phyloP scores from a whole-genome alignment of 1,284 basidiomycete species.

The Marasmius sp. region DNA sequence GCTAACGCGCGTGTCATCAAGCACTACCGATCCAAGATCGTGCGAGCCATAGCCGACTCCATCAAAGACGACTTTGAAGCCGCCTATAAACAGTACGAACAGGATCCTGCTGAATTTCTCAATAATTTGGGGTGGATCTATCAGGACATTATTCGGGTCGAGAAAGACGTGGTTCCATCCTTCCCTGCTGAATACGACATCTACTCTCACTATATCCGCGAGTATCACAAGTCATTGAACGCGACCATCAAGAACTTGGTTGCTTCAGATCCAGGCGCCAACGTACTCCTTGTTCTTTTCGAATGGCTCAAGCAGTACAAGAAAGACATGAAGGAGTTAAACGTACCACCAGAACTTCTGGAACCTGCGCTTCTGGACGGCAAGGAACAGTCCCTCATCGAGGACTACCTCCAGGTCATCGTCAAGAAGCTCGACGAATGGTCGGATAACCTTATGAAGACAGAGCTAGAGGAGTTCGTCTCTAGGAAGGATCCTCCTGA shows the following conservation, averaged over 20 bases:
- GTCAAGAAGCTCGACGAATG: slow-evolving; percentile 97
- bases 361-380: slow-evolving; percentile 91
- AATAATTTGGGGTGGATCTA: slow-evolving; percentile 89
- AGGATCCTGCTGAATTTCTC: slow-evolving; percentile 74
- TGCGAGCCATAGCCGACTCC: slow-evolving; percentile 78
- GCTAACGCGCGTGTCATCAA: slow-evolving; percentile 94
- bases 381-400: slow-evolving; percentile 90
- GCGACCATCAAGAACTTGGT: slow-evolving; percentile 73
- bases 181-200: slow-evolving; percentile 95
- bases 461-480: slow-evolving; percentile 86
- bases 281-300: slow-evolving; percentile 81
- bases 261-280: slow-evolving; percentile 81
- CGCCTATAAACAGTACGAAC: slow-evolving; percentile 62
- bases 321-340: slow-evolving; percentile 92
- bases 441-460: slow-evolving; percentile 92
- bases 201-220: slow-evolving; percentile 80
- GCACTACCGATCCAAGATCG: slow-evolving; percentile 92
- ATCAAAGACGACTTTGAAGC: slow-evolving; percentile 76
- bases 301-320: slow-evolving; percentile 97
- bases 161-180: slow-evolving; percentile 84
- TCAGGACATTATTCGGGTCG: slow-evolving; percentile 90
- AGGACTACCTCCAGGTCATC: slow-evolving; percentile 94
- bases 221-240: slow-evolving; percentile 92
- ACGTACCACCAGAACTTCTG: slow-evolving; percentile 79
- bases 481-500: slow-evolving; percentile 86